These are phyloP conservation scores for Maudiozyma turicensis DNA, from an alignment of 805 yeast species.

Conservation along the genomic window DNA sequence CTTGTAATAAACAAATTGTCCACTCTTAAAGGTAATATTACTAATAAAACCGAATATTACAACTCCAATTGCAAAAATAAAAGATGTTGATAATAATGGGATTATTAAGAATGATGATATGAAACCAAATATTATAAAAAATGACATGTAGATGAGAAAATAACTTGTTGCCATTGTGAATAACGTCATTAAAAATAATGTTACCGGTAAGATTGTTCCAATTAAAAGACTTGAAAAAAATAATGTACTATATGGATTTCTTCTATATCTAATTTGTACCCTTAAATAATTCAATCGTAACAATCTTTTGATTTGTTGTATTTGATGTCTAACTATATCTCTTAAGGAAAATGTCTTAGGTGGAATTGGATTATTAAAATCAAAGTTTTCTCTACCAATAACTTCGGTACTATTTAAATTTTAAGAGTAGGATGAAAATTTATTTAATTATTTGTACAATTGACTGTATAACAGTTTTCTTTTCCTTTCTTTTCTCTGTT, in stretches of 20 bases:
- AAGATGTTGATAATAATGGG: constrained; percentile 22
- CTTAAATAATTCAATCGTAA: constrained; percentile 2
- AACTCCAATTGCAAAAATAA: constrained; percentile 22
- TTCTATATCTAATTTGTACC: constrained; percentile 8
- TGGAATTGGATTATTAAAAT: not conserved
- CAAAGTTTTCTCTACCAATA: not conserved
- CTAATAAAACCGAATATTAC: constrained; percentile 24
- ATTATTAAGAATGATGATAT: constrained; percentile 19
- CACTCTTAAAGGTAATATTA: constrained; percentile 20
- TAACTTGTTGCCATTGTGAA: constrained; percentile 16
- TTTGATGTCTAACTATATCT: not conserved
- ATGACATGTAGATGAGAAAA: constrained; percentile 16
- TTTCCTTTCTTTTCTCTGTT: no score
- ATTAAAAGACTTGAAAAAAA: constrained; percentile 6
- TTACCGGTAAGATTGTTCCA: constrained; percentile 5
- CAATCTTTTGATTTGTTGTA: constrained; percentile 1
- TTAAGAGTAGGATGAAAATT: not conserved
- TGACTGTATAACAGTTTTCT: no score
- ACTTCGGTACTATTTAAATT: not conserved
- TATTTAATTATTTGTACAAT: no score
- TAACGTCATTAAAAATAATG: constrained; percentile 11
- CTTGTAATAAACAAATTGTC: constrained; percentile 18
- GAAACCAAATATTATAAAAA: constrained; percentile 16
- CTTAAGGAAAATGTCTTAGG: not conserved
- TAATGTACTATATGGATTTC: constrained; percentile 17